Evolutionary conservation across 208 protist genomes (phyloP), one percentile per base, ranked within the genome.

Genomic region (Crithidia expoeki): DNA sequence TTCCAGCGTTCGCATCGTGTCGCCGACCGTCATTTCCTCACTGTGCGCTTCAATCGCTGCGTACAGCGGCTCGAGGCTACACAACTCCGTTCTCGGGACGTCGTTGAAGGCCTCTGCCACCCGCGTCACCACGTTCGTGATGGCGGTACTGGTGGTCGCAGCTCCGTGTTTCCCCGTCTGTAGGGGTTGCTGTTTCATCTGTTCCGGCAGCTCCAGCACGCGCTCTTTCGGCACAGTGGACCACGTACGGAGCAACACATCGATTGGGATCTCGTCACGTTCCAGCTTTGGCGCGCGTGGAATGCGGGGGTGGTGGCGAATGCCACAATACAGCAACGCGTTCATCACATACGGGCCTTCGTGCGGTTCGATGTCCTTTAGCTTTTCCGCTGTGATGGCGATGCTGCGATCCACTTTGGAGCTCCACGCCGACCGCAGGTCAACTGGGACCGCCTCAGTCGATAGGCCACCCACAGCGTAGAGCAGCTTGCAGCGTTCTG

Each of bases 301-400:
- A 65, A 96, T 89, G 70, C 85, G 82, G 0, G 81, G 82, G 70
- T 96, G 92, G 40, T 93, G 55, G 12, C 61, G 70, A 19, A 93
- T 76, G 61, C 86, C 88, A 50, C 82, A 89, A 68, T 82, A 78
- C 14, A 85, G 75, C 11, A 96, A 76, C 14, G 92, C 89, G 63
- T 85, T 85, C 84, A 92, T 91, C 16, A 93, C 89, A 60, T 79
- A 83, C 19, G 90, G 88, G 6, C 88, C 90, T 56, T 95, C 88
- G 25, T 78, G 63, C 12, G 86, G 76, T 14, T 88, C 59, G 50
- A 94, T 83, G 25, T 84, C 62, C 23, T 86, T 84, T 19, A 96
- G 80, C 38, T 82, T 79, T 25, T 93, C 76, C 6, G 68, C 73
- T 1, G 83, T 72, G 40, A 93, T 81, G 32, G 65, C 21, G 19